Conservation (phyloP, 2,329 filamentous ascomycete genomes). For the Penicillium glabrum region DNA sequence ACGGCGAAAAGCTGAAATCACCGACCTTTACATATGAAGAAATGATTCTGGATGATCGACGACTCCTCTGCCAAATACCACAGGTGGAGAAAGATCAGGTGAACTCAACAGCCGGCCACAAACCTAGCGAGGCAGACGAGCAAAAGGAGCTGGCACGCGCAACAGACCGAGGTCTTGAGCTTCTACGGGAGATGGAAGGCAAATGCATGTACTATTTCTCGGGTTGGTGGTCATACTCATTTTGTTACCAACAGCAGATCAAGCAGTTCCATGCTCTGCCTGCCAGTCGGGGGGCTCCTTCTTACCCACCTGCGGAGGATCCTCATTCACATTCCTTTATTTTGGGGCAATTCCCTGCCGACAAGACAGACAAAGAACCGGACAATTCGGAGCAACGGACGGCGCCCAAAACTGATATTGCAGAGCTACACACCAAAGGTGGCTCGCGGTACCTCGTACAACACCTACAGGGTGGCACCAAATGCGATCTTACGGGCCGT, state of each 20-base stretch:
- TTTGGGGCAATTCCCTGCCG: constrained; percentile 60
- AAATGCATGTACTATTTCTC: constrained; percentile 80
- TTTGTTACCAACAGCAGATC: constrained; percentile 85
- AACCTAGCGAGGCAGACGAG: constrained; percentile 61
- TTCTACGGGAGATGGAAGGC: constrained; percentile 74
- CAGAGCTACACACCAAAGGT: constrained; percentile 75
- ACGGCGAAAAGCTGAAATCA: constrained; percentile 2
- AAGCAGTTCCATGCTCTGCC: constrained; percentile 87
- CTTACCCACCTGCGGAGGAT: constrained; percentile 74
- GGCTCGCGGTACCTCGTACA: constrained; percentile 86
- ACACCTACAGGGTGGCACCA: constrained; percentile 72
- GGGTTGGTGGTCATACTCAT: constrained; percentile 96
- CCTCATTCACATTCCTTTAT: constrained; percentile 73
- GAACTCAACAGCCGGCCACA: constrained; percentile 65
- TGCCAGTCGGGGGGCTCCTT: constrained; percentile 64
- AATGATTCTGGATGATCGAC: constrained; percentile 67
- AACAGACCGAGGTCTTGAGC: constrained; percentile 73
- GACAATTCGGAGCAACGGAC: constrained; percentile 25
- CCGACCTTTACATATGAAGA: constrained; percentile 61
- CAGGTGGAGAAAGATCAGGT: constrained; percentile 63
- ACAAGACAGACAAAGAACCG: constrained; percentile 32
- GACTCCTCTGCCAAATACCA: constrained; percentile 84
- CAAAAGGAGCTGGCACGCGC: constrained; percentile 77
- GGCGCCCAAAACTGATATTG: constrained; percentile 42
- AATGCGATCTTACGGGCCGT: constrained; percentile 81